These are phyloP conservation scores for Xylaria polymorpha DNA, from an alignment of 2,329 filamentous ascomycete species.

Conservation along the genomic window DNA sequence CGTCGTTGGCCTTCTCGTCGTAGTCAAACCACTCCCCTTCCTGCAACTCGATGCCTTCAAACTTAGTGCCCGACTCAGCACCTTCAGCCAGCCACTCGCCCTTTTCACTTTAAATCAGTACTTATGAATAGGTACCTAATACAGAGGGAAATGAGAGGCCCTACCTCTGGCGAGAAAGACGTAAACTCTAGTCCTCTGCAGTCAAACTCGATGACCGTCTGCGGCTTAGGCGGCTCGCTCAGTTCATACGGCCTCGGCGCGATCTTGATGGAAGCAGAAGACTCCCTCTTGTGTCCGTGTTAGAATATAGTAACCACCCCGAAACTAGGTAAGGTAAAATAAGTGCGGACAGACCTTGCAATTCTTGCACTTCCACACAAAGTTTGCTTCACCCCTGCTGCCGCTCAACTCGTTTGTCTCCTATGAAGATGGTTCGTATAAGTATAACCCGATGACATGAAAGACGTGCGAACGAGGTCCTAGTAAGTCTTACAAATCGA, in stretches of 20 bases:
- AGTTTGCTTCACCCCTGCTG: constrained; percentile 95
- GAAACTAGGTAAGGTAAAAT: not conserved
- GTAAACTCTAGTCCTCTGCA: constrained; percentile 93
- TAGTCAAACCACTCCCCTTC: constrained; percentile 99
- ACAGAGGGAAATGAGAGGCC: not conserved
- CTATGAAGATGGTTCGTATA: constrained; percentile 58
- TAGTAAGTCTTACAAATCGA: constrained; percentile 76
- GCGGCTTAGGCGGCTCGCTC: constrained; percentile 75
- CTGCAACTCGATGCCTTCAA: constrained; percentile 80
- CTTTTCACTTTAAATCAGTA: constrained; percentile 56
- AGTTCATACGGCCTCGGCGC: constrained; percentile 78
- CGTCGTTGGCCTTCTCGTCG: constrained; percentile 90
- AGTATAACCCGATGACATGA: not conserved
- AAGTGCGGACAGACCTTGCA: constrained; percentile 76
- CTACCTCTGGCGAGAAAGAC: constrained; percentile 89
- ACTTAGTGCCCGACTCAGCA: constrained; percentile 82
- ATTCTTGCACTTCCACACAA: constrained; percentile 99
- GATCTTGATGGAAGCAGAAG: constrained; percentile 84
- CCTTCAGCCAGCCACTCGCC: constrained; percentile 92
- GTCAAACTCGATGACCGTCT: constrained; percentile 90
- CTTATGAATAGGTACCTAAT: not conserved
- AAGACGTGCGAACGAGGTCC: not conserved
- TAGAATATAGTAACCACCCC: not conserved
- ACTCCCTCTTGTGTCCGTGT: constrained; percentile 71
- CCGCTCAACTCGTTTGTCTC: constrained; percentile 92